Conservation (phyloP, 768 basidiomycete species). For the Exidia glandulosa region DNA sequence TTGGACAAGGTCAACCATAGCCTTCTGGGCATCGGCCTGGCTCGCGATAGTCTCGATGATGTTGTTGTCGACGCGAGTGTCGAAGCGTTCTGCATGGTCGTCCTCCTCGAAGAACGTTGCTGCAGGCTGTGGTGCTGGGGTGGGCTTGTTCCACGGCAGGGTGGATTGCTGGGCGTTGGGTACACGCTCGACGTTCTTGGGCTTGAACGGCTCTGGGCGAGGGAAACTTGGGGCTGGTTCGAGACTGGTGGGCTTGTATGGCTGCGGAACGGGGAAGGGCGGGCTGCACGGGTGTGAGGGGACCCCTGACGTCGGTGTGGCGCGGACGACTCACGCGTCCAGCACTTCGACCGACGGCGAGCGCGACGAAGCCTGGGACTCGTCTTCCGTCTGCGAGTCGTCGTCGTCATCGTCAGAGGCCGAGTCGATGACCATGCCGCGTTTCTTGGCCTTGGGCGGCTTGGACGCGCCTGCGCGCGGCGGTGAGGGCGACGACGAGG, state of each 20-base stretch:
- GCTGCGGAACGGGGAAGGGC: neutral
- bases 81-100: constrained; percentile 1
- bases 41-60: constrained; percentile 7
- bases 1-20: constrained; percentile 63
- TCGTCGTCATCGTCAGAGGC: neutral
- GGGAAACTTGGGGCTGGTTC: neutral
- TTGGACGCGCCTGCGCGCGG: neutral
- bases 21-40: constrained; percentile 60
- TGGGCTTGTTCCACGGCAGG: neutral
- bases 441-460: neutral
- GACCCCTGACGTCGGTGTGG: neutral
- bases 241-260: neutral
- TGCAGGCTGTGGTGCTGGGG: no score
- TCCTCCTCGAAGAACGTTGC: neutral
- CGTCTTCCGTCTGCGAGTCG: neutral
- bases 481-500: neutral
- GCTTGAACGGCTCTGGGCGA: neutral
- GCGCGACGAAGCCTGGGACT: neutral
- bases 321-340: neutral
- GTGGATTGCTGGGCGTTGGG: neutral
- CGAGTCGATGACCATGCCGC: neutral
- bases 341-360: neutral
- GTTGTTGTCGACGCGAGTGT: neutral
- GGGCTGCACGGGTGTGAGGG: neutral
- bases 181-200: neutral